Evolutionary conservation across 306 rosid genomes (phyloP), one percentile per base, ranked within the genome.

Genomic region (Lathyrus sativus): DNA sequence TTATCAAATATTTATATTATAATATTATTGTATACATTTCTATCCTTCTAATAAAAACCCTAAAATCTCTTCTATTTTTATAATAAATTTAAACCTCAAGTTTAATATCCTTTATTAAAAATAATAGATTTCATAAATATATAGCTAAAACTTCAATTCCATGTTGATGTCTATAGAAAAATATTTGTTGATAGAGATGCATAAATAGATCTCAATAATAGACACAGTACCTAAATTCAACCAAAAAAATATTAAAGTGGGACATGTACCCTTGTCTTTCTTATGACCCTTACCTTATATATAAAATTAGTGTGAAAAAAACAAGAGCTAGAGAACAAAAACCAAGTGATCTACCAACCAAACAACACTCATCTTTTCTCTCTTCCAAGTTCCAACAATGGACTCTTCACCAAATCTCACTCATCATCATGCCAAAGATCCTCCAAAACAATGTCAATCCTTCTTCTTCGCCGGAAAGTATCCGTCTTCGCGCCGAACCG

Each of bases 401-500:
- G 88, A 77, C 56, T 72, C 90, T 60, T 69, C 85, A 39, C 31
- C 76, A 59, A 56, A 69, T 72, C 66, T 45, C 4, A 61, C 4
- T 19, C 49, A 66, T 19, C 49, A 62, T 45, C 74, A 62, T 31
- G 51, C 76, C 22, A 80, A 75, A 57, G 53, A 72, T 46, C 50
- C 74, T 39, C 61, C 61, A 31, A 83, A 67, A 70, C 80, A 81
- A 71, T 65, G 70, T 69, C 74, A 78, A 72, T 76, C 22, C 44
- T 28, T 62, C 64, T 31, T 31, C 57, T 53, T 0, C n/a, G 9
- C 74, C 28, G 55, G 71, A 68, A 86, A 75, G 55, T 49, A 74
- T 82, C 60, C 58, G 2, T 77, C 86, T 13, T 83, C 87, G 55
- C 79, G 69, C 63, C 72, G 88, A 59, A 71, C 79, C 2, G 78